A percentile compares a stretch with the other conserved stretches of the same genome.
phyloP scores from a whole-genome alignment of 1,284 basidiomycete species.

The Moesziomyces globuligerus region DNA sequence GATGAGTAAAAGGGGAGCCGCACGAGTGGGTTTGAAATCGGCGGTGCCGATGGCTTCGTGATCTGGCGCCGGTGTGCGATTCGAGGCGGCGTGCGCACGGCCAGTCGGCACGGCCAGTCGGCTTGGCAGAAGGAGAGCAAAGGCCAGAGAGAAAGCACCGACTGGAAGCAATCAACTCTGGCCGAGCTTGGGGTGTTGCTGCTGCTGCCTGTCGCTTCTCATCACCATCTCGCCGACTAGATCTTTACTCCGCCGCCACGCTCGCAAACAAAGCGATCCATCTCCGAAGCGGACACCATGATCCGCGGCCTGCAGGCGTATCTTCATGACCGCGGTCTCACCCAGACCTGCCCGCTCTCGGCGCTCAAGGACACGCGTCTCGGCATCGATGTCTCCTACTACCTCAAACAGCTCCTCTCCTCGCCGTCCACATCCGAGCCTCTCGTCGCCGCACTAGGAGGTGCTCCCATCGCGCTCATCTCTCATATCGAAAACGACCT shows the following conservation, averaged over 20 bases:
- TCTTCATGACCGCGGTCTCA: conserved; percentile 83
- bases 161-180: no score
- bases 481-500: conserved; percentile 88
- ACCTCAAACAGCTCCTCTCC: conserved; percentile 83
- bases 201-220: neutral
- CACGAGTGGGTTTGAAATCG: no score
- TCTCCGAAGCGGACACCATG: conserved; percentile 12
- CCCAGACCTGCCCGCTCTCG: conserved; percentile 82
- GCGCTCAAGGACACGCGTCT: conserved; percentile 90
- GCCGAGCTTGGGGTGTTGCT: no score
- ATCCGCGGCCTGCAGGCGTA: conserved; percentile 49
- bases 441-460: conserved; percentile 90
- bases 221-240: neutral
- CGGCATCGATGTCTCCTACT: conserved; percentile 94
- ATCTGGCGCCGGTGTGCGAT: no score
- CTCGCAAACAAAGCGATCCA: no score
- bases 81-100: no score
- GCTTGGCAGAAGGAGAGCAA: no score
- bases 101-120: no score
- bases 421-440: conserved; percentile 82
- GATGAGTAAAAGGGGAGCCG: no score
- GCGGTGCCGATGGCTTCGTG: no score
- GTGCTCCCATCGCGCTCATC: conserved; percentile 76
- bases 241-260: neutral
- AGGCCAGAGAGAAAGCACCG: no score